Base-by-base conservation (phyloP, 805 yeast genomes). In the Candida tammaniensis region DNA sequence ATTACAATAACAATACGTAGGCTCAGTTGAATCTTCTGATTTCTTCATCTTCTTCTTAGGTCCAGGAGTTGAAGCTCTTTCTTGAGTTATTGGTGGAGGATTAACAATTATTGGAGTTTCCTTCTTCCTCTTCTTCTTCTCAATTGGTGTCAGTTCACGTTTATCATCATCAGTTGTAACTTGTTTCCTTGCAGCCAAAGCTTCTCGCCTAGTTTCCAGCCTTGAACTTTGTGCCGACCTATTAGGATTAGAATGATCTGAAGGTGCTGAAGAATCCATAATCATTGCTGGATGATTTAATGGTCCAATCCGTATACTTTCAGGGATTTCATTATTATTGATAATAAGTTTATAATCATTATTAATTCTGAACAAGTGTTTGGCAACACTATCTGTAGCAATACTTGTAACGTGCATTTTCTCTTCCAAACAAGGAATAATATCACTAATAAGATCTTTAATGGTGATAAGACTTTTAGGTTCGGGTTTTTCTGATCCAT, bases 381-480 rank as follows among this genome's bases (percentile, higher is more conserved):
- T 77, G 19, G 71, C 63, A 29, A 88, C 72, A 9, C 81, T 72
- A 48, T 89, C 97, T 19, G 86, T 74, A 15, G 97, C 96, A 24
- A 86, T 81, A 1, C 91, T 82, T 4, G 97, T 91, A 26, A 93
- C 96, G 57, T 91, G 97, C 94, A 93, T 87, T 60, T 93, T 93
- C 56, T 93, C 97, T 55, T 91, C 98, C 36, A 91, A 61, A 42
- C 96, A 86, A 1, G 98, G 97, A 67, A 91, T 78, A 36, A 91
- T 69, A 38, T 86, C 95, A 43, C 65, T 69, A 43, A 76, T 64
- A 36, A 69, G 61, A 18, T 68, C 67, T 36, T 71, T 58, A 38
- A 76, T 71, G 51, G 12, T 11, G 4, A 6, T 23, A 8, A 30
- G 20, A 38, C 35, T 18, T 33, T 38, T 23, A 24, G 14, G 24